A percentile compares a stretch with the other conserved stretches of the same genome.
phyloP scores from a whole-genome alignment of 2,329 filamentous ascomycete genomes.

The Alternaria gaisen region DNA sequence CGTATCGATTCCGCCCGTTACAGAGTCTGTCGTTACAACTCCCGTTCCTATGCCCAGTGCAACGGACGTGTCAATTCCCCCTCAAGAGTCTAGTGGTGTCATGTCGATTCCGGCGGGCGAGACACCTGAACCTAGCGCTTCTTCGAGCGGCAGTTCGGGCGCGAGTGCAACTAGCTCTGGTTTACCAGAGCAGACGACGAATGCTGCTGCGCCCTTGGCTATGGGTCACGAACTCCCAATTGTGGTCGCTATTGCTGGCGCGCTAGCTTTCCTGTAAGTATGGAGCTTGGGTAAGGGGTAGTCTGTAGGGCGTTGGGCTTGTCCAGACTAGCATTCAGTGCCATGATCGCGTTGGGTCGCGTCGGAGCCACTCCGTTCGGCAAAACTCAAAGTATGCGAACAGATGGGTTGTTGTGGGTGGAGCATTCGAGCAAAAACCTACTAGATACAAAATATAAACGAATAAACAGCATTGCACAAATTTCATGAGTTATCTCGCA shows the following conservation, averaged over 20 bases:
- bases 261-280: constrained; percentile 35
- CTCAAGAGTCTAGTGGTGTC: constrained; percentile 25
- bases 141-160: constrained; percentile 2
- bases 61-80: constrained; percentile 29
- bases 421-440: neutral
- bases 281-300: neutral
- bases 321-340: neutral
- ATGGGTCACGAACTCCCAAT: constrained; percentile 22
- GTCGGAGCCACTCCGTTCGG: constrained; percentile 1
- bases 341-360: neutral
- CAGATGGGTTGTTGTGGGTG: neutral
- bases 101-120: constrained; percentile 35
- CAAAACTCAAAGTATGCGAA: neutral
- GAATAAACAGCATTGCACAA: neutral
- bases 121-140: constrained; percentile 24
- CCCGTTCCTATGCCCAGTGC: constrained; percentile 11
- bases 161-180: constrained; percentile 3
- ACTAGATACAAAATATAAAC: neutral
- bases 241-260: constrained; percentile 32
- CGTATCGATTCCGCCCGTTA: constrained; percentile 11
- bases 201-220: constrained; percentile 29
- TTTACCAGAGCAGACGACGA: constrained; percentile 19
- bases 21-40: constrained; percentile 1
- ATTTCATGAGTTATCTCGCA: neutral
- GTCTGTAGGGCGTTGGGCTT: neutral